A percentile compares a stretch with the other conserved stretches of the same genome.
These are phyloP conservation scores for Gonapodya sp. DNA, from an alignment of 192 early-diverging fungal genomes.

Conservation along the genomic window DNA sequence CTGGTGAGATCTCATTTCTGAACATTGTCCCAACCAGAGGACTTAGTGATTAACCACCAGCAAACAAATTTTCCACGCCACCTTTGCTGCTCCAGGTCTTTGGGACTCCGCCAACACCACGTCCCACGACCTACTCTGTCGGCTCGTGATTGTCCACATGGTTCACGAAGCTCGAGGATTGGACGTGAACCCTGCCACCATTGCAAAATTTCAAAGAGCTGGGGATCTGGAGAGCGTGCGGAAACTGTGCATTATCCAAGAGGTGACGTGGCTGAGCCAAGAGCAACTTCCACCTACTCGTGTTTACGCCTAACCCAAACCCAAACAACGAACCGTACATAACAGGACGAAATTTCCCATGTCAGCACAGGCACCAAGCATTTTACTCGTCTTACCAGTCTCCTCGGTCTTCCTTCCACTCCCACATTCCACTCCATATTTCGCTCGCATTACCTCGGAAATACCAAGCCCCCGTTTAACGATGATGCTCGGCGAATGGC, in stretches of 20 bases:
- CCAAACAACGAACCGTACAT: too few species aligned
- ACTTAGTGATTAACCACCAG: too few species aligned
- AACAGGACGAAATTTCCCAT: slow-evolving; percentile 35
- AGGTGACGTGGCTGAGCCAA: slow-evolving; percentile 34
- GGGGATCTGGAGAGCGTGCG: slow-evolving; percentile 41
- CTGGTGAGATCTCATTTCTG: too few species aligned
- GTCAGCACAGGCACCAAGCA: slow-evolving; percentile 41
- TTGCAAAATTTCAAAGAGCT: slow-evolving; percentile 41
- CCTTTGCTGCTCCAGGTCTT: slow-evolving; percentile 39
- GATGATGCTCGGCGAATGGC: slow-evolving; percentile 41
- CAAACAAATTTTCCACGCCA: slow-evolving; percentile 20
- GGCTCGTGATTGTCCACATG: slow-evolving; percentile 46
- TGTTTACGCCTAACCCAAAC: not conserved
- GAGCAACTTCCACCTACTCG: slow-evolving; percentile 12
- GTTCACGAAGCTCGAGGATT: slow-evolving; percentile 60
- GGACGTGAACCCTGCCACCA: slow-evolving; percentile 58
- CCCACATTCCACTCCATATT: slow-evolving; percentile 24
- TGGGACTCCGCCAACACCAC: slow-evolving; percentile 62
- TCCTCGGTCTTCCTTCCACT: slow-evolving; percentile 19
- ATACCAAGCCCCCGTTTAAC: slow-evolving; percentile 59
- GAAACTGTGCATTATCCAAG: slow-evolving; percentile 46
- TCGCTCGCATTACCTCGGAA: slow-evolving; percentile 37
- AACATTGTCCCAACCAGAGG: too few species aligned
- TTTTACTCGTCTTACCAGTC: slow-evolving; percentile 41
- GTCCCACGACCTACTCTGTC: slow-evolving; percentile 27